Evolutionary conservation across 495 filamentous ascomycete species (phyloP), one percentile per base, ranked within the genome.

Genomic region (Tuber calosporum): DNA sequence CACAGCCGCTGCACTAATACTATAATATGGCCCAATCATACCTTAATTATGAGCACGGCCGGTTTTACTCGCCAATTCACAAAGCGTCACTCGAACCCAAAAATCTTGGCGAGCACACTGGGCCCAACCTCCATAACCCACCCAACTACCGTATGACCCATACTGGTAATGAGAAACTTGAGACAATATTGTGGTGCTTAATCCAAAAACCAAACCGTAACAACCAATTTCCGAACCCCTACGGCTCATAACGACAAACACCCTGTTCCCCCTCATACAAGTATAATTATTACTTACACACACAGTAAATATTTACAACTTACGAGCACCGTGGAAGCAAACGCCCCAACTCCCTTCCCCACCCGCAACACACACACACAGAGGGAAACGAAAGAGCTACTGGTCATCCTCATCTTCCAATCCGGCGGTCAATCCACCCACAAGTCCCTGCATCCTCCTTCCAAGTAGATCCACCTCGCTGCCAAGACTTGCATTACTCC

Each of bases 391-490:
- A 68, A 67, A 17, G 11, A 42, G 40, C 68, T 78, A 79, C 66
- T 78, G 69, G 43, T 67, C 72, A 68, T 79, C 68, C 9, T 73
- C 82, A 75, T 85, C 83, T 58, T 87, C 86, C 4, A 85, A 85
- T 73, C 86, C 78, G 11, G 92, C 91, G 83, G 92, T 93, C 85
- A 97, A 84, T 15, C 91, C 88, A 6, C 90, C 89, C 9, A 92
- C 89, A 38, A 98, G 82, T 8, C 91, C 92, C 79, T 91, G 88
- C 94, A 98, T 98, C 62, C 94, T 84, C 71, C 94, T 84, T 9
- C 90, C 89, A 20, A 98, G 82, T 72, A 97, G 80, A 85, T 97
- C 93, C 74, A 96, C 93, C 74, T 90, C 89, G 80, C 92, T 96
- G 40, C 88, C 89, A 41, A 97, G 83, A 82, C 90, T 92, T 7